Conservation (phyloP, 2,329 filamentous ascomycete species). For the Graphilbum sp. region DNA sequence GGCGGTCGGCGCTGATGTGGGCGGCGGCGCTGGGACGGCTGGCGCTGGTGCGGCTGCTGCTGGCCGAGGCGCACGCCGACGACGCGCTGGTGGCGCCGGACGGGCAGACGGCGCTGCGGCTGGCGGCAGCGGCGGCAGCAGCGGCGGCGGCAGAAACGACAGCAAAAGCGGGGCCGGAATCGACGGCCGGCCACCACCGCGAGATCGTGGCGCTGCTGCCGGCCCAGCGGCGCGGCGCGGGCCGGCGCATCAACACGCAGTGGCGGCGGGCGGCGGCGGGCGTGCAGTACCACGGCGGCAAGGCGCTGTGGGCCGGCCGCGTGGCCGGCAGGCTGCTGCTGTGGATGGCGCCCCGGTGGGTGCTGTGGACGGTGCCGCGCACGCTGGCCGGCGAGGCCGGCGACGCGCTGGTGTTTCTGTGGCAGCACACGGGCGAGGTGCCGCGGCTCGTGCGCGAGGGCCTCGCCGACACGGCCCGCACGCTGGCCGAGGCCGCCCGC, state of each 20-base stretch:
- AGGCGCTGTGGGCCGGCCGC: constrained; percentile 15
- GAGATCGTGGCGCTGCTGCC: constrained; percentile 28
- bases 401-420: constrained; percentile 3
- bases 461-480: constrained; percentile 11
- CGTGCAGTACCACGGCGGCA: constrained; percentile 10
- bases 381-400: neutral
- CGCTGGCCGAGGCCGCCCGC: constrained; percentile 10
- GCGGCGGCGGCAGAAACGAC: no score
- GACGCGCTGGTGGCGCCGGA: constrained; percentile 27
- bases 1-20: constrained; percentile 26
- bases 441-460: neutral
- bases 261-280: neutral
- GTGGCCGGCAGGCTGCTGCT: constrained; percentile 8
- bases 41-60: constrained; percentile 23
- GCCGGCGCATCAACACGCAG: constrained; percentile 18
- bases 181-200: constrained; percentile 13
- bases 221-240: constrained; percentile 19
- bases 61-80: constrained; percentile 23
- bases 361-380: constrained; percentile 2
- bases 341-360: constrained; percentile 1
- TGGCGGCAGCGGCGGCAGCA: constrained; percentile 21
- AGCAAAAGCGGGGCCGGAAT: no score
- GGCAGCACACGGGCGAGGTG: constrained; percentile 14
- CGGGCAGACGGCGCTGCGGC: constrained; percentile 26
- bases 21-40: constrained; percentile 24